Evolutionary conservation across 805 yeast genomes (phyloP), one percentile per base, ranked within the genome.

Genomic region (Dipodascus geniculatus): DNA sequence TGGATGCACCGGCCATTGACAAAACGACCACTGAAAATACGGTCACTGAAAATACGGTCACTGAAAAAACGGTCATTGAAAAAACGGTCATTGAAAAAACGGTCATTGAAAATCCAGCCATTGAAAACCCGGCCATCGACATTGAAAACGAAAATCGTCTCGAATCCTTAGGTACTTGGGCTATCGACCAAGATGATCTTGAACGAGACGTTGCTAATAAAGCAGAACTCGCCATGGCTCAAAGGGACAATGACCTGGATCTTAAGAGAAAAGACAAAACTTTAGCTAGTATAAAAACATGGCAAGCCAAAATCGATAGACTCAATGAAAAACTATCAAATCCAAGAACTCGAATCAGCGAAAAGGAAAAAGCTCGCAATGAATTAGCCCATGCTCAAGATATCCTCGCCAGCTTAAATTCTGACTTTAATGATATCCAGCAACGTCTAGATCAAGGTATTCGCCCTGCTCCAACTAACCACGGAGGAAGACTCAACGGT

Each of bases 151-250:
- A 55, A 23, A 57, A 58, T 17, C 61, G 65, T 1, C 61, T 76
- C 33, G 63, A 66, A 22, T 63, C 69, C 2, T 60, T 79, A 20
- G 82, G 80, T 0, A 81, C 86, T 24, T 73, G 73, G 61, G 71
- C 87, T 2, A 81, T 88, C 55, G 89, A 86, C 60, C 98, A 93
- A 66, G 81, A 78, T 52, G 81, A 82, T 6, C 68, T 91, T n/a
- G 99, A 90, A 62, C 70, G 79, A 49, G 72, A 78, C 54, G 82
- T 91, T 33, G 87, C 88, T 17, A 72, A 52, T 20, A 57, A 66
- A 67, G 96, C 96, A 0, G 81, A 82, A 56, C 71, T 72, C 53
- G 79, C 78, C 2, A 74, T 90, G 51, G 69, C 76, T 1, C 68
- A 74, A 42, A 81, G 82, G 52, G 89, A 87, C 50, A 68, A 77